Evolutionary conservation across 2,329 filamentous ascomycete genomes (phyloP).

Genomic region (Penicillium sp.): DNA sequence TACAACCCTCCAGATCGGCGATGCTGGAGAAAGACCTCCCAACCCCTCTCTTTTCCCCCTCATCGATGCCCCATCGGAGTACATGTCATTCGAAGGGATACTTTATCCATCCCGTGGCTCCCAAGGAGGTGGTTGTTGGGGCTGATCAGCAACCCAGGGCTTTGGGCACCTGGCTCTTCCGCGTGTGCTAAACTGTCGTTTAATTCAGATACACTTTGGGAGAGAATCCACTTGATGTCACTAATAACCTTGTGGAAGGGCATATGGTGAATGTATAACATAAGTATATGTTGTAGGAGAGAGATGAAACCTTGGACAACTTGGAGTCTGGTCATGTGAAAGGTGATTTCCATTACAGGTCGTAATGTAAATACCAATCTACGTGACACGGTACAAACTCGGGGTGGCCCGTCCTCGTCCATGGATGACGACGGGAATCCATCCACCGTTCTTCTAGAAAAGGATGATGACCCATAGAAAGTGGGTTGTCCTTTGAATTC

Average conservation of each 20-base stretch:
- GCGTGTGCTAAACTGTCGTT: background rate
- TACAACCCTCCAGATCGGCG: background rate
- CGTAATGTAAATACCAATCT: background rate
- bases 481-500: background rate
- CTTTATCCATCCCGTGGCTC: background rate
- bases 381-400: background rate
- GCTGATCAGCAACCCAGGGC: conserved; percentile 9
- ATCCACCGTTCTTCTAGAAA: background rate
- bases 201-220: conserved; percentile 1
- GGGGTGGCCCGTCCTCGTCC: background rate
- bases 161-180: conserved; percentile 4
- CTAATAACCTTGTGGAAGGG: background rate
- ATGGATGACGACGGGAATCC: conserved; percentile 6
- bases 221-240: background rate
- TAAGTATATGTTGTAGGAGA: too few species aligned
- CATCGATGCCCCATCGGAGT: background rate
- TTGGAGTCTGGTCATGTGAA: too few species aligned
- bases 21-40: background rate
- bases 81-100: conserved; percentile 2
- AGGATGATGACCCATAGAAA: background rate
- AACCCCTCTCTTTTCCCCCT: background rate
- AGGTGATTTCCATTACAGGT: background rate
- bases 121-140: conserved; percentile 5
- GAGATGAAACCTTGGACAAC: too few species aligned
- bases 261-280: background rate